Conservation (phyloP, 2,329 filamentous ascomycete species). For the Volutella citrinella region DNA sequence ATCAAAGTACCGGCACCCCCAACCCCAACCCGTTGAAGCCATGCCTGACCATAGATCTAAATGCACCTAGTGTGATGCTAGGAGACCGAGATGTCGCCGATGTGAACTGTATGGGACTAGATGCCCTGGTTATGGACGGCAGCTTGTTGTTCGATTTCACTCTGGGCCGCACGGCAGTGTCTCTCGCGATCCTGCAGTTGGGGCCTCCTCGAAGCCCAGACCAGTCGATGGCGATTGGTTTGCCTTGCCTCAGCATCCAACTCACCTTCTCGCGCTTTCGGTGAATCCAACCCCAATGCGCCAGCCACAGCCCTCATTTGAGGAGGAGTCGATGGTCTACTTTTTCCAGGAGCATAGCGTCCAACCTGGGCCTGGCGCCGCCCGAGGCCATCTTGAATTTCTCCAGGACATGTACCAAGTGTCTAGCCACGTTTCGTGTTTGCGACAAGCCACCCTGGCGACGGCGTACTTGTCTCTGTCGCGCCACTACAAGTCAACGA, state of each 20-base stretch:
- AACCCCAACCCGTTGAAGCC: background rate
- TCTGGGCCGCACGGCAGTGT: conserved; percentile 13
- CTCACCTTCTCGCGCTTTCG: background rate
- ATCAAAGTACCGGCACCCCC: conserved; percentile 14
- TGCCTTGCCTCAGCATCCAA: conserved; percentile 2
- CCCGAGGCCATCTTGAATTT: conserved; percentile 13
- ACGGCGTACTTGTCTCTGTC: conserved; percentile 14
- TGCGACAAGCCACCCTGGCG: conserved; percentile 13
- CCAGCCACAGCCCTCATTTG: conserved; percentile 17
- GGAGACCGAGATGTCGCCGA: conserved; percentile 14
- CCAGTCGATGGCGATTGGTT: background rate
- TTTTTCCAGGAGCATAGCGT: conserved; percentile 14
- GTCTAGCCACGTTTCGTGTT: conserved; percentile 9
- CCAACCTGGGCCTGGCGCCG: conserved; percentile 6
- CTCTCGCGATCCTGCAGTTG: conserved; percentile 2
- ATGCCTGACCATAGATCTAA: conserved; percentile 1
- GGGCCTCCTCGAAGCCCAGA: background rate
- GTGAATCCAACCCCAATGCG: conserved; percentile 3
- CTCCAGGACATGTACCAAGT: conserved; percentile 9
- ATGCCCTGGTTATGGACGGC: conserved; percentile 17
- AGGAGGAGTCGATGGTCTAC: conserved; percentile 12
- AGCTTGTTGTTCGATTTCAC: conserved; percentile 16
- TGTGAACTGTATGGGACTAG: conserved; percentile 14
- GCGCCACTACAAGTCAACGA: conserved; percentile 15
- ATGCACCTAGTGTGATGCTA: conserved; percentile 11